Evolutionary conservation across 2,329 filamentous ascomycete genomes (phyloP), one percentile per base, ranked within the genome.

Genomic region (Orbilia javanica): DNA sequence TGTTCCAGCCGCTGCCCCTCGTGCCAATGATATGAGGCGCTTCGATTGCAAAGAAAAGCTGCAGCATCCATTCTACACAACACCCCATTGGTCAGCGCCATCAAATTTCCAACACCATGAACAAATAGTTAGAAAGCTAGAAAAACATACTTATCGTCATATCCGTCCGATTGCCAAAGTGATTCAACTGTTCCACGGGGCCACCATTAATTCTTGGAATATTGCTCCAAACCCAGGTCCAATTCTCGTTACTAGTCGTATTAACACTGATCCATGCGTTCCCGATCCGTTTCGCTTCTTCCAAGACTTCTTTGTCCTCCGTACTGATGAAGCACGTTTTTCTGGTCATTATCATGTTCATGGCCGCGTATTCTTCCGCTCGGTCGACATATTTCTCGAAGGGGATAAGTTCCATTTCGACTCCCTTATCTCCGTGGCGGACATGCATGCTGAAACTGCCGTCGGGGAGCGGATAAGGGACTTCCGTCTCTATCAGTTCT

Each of bases 141-240:
- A 11, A 1, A 31, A 13, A 67, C 73, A 29, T 71, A 77, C 73
- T 77, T 36, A 81, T 80, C 22, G 80, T 81, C 77, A 81, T 79
- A 36, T 81, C 81, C n/a, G 81, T 81, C 31, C 80, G 66, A 50
- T 81, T 81, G 13, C 80, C 80, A 55, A 81, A 80, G n/a, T 53
- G 57, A n/a, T 71, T 60, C 25, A 81, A 53, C 25, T 81, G 81
- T 22, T 76, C 79, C 48, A 80, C 77, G 2, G 77, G 79, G 1
- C 81, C 75, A 22, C 64, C 77, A 50, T 81, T 81, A 20, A 80
- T 71, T 4, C 80, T 72, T 8, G 80, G 80, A 62, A 81, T 81
- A 53, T 80, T 53, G 1, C 68, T 80, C 79, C 79, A 81, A 25
- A 80, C 64, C 79, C 80, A 81, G 3, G 79, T 79, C 79, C 80